phyloP scores from a whole-genome alignment of 768 basidiomycete genomes.

The Cystofilobasidium macerans region DNA sequence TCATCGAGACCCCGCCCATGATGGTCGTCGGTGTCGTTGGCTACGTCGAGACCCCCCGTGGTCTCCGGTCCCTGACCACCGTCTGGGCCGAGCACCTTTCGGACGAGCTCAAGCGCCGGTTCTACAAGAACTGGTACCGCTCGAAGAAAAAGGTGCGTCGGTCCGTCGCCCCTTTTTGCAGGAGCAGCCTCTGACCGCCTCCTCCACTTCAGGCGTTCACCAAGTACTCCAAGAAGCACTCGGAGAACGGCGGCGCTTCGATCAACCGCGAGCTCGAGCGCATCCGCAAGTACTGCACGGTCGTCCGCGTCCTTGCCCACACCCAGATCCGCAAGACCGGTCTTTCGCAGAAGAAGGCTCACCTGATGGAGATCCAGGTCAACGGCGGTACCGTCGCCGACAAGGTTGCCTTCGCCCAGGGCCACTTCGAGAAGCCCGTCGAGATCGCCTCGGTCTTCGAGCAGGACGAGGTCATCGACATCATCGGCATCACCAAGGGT shows the following conservation, averaged over 20 bases:
- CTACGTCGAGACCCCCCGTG: slow-evolving; percentile 98
- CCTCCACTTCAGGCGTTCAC: slow-evolving; percentile 60
- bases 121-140: slow-evolving; percentile 99
- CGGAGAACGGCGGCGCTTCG: slow-evolving; percentile 85
- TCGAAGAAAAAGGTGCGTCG: slow-evolving; percentile 80
- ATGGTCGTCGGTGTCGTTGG: slow-evolving; percentile 96
- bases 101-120: slow-evolving; percentile 94
- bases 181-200: background rate
- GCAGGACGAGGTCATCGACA: slow-evolving; percentile 72
- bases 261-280: slow-evolving; percentile 93
- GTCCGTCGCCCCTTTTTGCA: background rate
- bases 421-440: slow-evolving; percentile 91
- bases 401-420: slow-evolving; percentile 92
- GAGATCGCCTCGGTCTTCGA: slow-evolving; percentile 67
- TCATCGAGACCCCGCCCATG: slow-evolving; percentile 94
- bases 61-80: slow-evolving; percentile 94
- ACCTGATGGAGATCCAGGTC: slow-evolving; percentile 99
- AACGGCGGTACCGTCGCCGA: slow-evolving; percentile 92
- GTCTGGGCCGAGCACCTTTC: slow-evolving; percentile 94
- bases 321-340: slow-evolving; percentile 98
- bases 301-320: slow-evolving; percentile 98
- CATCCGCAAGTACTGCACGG: slow-evolving; percentile 99
- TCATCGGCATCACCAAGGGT: slow-evolving; percentile 98
- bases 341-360: slow-evolving; percentile 97
- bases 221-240: slow-evolving; percentile 98